A percentile compares a stretch with the other conserved stretches of the same genome.
These are phyloP conservation scores for Yarrowia sp. DNA, from an alignment of 805 yeast species.

Conservation along the genomic window DNA sequence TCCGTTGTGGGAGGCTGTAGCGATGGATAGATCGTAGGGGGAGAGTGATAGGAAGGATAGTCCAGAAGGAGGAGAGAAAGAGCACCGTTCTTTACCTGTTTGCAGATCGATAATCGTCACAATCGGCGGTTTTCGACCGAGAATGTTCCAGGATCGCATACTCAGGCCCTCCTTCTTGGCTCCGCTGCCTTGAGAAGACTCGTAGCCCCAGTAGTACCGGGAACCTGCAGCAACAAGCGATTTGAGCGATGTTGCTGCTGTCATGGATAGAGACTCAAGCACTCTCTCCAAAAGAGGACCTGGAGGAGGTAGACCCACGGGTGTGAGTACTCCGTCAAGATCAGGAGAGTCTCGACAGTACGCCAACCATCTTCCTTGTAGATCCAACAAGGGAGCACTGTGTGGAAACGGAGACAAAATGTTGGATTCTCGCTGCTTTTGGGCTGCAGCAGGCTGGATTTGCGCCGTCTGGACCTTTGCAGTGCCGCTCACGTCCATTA, in stretches of 20 bases:
- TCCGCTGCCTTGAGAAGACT: not conserved
- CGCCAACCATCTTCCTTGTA: constrained; percentile 17
- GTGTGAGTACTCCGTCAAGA: not conserved
- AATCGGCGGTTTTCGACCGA: constrained; percentile 6
- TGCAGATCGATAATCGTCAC: not conserved
- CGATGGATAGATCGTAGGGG: constrained; percentile 57
- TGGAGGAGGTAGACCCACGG: constrained; percentile 7
- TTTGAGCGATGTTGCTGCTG: constrained; percentile 51
- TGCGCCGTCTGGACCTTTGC: constrained; percentile 7
- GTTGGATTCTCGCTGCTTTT: constrained; percentile 3
- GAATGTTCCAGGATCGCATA: constrained; percentile 18
- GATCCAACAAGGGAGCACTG: not conserved
- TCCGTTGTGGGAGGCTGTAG: constrained; percentile 56
- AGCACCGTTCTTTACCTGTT: not conserved
- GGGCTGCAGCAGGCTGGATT: not conserved
- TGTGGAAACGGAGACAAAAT: not conserved
- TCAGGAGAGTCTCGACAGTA: constrained; percentile 7
- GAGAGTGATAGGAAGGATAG: constrained; percentile 48
- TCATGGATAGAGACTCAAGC: constrained; percentile 28
- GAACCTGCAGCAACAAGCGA: constrained; percentile 49
- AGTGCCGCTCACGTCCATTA: not conserved
- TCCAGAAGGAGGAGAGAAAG: constrained; percentile 11
- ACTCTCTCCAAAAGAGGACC: constrained; percentile 1
- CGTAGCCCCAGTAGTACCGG: constrained; percentile 7
- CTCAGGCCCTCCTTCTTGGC: constrained; percentile 51